phyloP scores from a whole-genome alignment of 192 early-diverging fungal species.

The Coemansia sp. region DNA sequence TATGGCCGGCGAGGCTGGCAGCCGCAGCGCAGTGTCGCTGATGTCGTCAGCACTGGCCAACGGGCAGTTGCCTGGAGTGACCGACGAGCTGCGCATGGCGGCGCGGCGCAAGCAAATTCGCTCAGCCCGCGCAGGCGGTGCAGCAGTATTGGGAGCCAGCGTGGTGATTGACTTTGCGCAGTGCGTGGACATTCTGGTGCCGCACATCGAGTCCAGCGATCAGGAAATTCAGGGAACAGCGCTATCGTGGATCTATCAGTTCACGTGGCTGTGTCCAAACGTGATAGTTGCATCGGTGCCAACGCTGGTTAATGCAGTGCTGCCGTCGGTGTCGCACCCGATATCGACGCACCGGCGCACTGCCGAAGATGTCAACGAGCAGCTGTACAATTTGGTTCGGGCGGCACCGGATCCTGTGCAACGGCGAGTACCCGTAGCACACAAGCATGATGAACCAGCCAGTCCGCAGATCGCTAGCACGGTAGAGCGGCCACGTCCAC shows the following conservation, averaged over 20 bases:
- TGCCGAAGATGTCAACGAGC: constrained; percentile 81
- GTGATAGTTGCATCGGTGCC: constrained; percentile 84
- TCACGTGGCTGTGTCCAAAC: constrained; percentile 78
- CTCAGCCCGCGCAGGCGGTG: constrained; percentile 22
- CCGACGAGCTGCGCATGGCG: constrained; percentile 47
- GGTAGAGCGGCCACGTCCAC: not conserved
- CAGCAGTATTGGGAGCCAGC: constrained; percentile 14
- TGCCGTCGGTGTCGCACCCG: constrained; percentile 84
- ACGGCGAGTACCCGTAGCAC: not conserved
- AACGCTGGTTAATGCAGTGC: constrained; percentile 73
- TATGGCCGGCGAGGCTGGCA: not conserved
- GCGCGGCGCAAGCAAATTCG: constrained; percentile 42
- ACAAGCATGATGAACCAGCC: not conserved
- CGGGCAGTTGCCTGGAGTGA: constrained; percentile 14
- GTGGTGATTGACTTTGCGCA: constrained; percentile 73
- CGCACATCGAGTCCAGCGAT: constrained; percentile 68
- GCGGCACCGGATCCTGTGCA: constrained; percentile 55
- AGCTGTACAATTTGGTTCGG: constrained; percentile 73
- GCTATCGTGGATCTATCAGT: constrained; percentile 88
- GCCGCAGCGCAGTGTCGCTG: constrained; percentile 28
- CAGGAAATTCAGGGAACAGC: constrained; percentile 93
- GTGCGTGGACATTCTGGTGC: constrained; percentile 80
- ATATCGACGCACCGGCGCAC: constrained; percentile 64
- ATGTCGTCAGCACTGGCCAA: constrained; percentile 32
- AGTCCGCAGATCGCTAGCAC: not conserved